phyloP scores from a whole-genome alignment of 225 moss, liverwort and hornwort species.

The Ulota crispa region DNA sequence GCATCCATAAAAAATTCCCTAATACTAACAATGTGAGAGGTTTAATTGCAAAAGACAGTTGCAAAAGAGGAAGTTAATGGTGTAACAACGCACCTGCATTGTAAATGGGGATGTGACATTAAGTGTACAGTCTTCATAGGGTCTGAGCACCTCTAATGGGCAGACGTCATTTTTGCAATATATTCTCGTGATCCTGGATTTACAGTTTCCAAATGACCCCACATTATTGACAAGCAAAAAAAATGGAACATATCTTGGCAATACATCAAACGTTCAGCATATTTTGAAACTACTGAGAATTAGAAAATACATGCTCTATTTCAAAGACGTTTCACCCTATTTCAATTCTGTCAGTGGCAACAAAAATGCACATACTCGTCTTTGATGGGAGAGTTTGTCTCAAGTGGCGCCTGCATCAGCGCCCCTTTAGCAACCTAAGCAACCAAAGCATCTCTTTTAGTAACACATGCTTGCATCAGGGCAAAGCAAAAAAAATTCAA shows the following conservation, averaged over 20 bases:
- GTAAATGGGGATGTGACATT: slow-evolving; percentile 88
- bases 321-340: neutral
- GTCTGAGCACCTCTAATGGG: slow-evolving; percentile 73
- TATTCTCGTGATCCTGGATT: slow-evolving; percentile 59
- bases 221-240: neutral
- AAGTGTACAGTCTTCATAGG: slow-evolving; percentile 88
- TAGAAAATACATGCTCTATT: neutral
- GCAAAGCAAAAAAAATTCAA: neutral
- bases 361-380: slow-evolving; percentile 56
- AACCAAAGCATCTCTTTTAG: slow-evolving; percentile 13
- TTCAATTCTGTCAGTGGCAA: neutral
- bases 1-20: too few relatives aligned
- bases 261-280: neutral
- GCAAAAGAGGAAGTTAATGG: neutral
- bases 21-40: neutral
- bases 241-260: neutral
- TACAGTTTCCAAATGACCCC: neutral
- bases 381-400: slow-evolving; percentile 73
- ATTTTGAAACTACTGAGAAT: neutral
- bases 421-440: slow-evolving; percentile 77
- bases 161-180: slow-evolving; percentile 69
- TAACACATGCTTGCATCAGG: slow-evolving; percentile 5
- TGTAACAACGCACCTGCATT: slow-evolving; percentile 65
- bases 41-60: neutral
- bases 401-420: slow-evolving; percentile 77